Conservation (phyloP, 306 rosid species). For the Medicago ruthenica region DNA sequence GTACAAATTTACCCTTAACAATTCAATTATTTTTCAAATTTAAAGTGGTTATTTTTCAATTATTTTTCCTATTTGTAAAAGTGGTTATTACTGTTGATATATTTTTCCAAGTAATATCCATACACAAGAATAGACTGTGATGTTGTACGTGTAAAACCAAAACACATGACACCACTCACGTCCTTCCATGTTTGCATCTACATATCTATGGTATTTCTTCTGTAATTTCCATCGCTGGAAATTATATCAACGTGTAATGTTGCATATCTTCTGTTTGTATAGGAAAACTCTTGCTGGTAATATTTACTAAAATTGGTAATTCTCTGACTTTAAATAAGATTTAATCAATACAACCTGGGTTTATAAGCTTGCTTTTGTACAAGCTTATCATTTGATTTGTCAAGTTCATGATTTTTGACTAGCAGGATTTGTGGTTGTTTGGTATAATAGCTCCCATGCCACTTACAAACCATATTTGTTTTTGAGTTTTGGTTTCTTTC, state of each 20-base stretch:
- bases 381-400: constrained; percentile 30
- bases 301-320: constrained; percentile 13
- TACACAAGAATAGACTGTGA: constrained; percentile 2
- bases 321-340: constrained; percentile 15
- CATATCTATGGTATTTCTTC: constrained; percentile 2
- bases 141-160: constrained; percentile 17
- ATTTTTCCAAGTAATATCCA: constrained; percentile 3
- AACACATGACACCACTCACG: constrained; percentile 3
- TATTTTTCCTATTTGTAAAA: neutral
- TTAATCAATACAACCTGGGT: neutral
- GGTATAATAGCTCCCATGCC: neutral
- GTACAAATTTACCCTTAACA: too few species aligned
- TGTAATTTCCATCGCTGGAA: neutral
- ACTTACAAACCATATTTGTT: neutral
- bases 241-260: constrained; percentile 19
- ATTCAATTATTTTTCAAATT: too few species aligned
- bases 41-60: too few species aligned
- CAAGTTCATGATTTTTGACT: constrained; percentile 2
- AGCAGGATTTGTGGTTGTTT: neutral
- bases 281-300: neutral
- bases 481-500: neutral
- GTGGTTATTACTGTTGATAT: constrained; percentile 1
- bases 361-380: constrained; percentile 1
- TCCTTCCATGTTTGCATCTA: constrained; percentile 9
- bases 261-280: constrained; percentile 13